Base-by-base conservation (phyloP, 2,329 filamentous ascomycete genomes). In the Coleophoma crateriformis region DNA sequence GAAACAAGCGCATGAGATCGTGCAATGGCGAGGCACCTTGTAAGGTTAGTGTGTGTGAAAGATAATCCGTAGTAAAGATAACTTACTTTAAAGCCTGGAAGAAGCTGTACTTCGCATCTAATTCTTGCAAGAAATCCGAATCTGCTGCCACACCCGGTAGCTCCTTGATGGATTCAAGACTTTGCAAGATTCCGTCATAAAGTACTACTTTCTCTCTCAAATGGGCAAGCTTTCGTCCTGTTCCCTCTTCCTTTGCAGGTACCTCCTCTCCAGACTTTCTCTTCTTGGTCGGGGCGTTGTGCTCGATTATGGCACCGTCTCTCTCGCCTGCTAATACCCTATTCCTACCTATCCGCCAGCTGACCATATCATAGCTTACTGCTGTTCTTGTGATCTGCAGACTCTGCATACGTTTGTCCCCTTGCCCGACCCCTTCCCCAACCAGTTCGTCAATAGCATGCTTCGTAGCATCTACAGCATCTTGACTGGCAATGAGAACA, bases 321-420 rank as follows among this genome's bases (percentile, higher is more conserved):
- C 87, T 77, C 7, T 80, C 73, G n/a, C 92, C 91, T 46, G 90
- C 88, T 54, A 99, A 73, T 0, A 96, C 86, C 48, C 94, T 79
- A 68, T 99, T 97, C 44, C 94, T 85, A 22, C 92, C 92, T 55
- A 97, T 88, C 66, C 94, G 81, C 91, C 91, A 97, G 63, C 89
- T 91, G 50, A 99, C 87, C 68, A 96, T 82, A 57, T 89, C 88
- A 67, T 95, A 97, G 68, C 94, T 95, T 50, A 97, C 89, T 1
- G 92, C 90, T 0, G 95, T 95, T 53, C 88, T 86, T 3, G 91
- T 95, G 51, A 99, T 87, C 58, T 96, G 91, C 42, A 99, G 73
- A 59, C 90, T 85, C 69, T 99, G 94, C 84, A 99, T 90, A 50
- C 90, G 82, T 34, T 82, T 72, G 63, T 99, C 92, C 50, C 89